Conservation (phyloP, 495 filamentous ascomycete species). For the Xylaria longipes region DNA sequence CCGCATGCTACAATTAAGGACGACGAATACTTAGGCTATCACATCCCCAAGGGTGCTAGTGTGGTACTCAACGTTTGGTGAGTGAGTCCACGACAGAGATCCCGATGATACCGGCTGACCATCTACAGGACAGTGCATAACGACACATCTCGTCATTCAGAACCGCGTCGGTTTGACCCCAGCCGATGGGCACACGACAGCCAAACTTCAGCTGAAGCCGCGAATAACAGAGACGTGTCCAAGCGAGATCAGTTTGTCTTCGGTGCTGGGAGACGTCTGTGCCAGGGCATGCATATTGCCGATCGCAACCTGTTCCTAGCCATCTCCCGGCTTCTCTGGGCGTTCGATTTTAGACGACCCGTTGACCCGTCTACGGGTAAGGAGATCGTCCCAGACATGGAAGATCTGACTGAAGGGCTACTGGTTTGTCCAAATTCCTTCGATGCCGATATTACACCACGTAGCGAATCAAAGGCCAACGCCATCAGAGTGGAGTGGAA, state of each 20-base stretch:
- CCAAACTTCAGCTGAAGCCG: constrained; percentile 1
- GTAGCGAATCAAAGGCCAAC: constrained; percentile 30
- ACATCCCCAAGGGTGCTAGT: constrained; percentile 43
- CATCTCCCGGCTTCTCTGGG: constrained; percentile 55
- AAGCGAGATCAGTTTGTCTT: constrained; percentile 42
- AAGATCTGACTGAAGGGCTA: constrained; percentile 42
- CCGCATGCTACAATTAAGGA: constrained; percentile 58
- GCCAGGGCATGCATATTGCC: constrained; percentile 58
- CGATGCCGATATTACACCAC: constrained; percentile 29
- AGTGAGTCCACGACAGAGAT: neutral
- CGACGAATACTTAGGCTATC: constrained; percentile 46
- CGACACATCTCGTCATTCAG: constrained; percentile 9
- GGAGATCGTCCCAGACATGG: constrained; percentile 40
- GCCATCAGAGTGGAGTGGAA: constrained; percentile 38
- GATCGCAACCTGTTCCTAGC: constrained; percentile 56
- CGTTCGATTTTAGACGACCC: constrained; percentile 49
- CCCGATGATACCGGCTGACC: constrained; percentile 44
- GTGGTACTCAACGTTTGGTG: constrained; percentile 42
- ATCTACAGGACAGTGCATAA: constrained; percentile 16
- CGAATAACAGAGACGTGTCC: neutral
- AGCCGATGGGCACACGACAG: neutral
- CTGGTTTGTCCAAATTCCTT: constrained; percentile 30
- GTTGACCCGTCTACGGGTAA: constrained; percentile 33
- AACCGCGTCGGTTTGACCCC: constrained; percentile 16
- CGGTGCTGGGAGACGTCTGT: constrained; percentile 61